Evolutionary conservation across 179 eudicot genomes (phyloP).

Genomic region (Spinacia oleracea): DNA sequence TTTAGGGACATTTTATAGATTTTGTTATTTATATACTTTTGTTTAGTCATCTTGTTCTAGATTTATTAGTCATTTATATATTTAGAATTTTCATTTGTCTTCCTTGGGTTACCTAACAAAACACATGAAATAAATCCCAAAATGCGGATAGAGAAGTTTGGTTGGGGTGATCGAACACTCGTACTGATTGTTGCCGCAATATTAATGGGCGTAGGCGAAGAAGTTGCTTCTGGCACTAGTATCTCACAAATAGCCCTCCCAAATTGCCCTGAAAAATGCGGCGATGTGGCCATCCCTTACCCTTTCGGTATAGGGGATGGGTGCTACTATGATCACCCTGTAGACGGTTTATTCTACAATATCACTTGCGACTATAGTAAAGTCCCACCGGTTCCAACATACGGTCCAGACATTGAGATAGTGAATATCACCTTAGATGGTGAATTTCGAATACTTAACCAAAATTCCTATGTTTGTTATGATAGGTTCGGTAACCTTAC

Average conservation of each 20-base stretch:
- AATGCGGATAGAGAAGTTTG: no score
- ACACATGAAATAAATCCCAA: no score
- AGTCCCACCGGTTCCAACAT: not conserved
- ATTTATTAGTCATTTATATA: no score
- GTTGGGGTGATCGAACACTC: no score
- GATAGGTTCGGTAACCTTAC: not conserved
- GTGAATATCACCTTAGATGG: not conserved
- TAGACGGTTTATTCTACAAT: not conserved
- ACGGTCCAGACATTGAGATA: not conserved
- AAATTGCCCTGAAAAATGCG: slow-evolving; percentile 21
- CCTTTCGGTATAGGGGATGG: slow-evolving; percentile 36
- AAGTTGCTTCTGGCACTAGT: not conserved
- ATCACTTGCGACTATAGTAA: not conserved
- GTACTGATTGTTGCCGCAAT: no score
- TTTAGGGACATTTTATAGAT: no score
- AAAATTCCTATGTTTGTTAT: not conserved
- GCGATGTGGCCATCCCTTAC: slow-evolving; percentile 23
- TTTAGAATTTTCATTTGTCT: no score
- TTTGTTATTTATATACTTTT: no score
- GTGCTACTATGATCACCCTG: not conserved
- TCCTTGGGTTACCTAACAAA: no score
- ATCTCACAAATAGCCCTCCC: not conserved
- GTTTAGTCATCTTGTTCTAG: no score
- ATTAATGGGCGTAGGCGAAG: no score
- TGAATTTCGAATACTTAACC: not conserved